Conservation (phyloP, 352 stramenopile genomes). For the Phytophthora boehmeriae region DNA sequence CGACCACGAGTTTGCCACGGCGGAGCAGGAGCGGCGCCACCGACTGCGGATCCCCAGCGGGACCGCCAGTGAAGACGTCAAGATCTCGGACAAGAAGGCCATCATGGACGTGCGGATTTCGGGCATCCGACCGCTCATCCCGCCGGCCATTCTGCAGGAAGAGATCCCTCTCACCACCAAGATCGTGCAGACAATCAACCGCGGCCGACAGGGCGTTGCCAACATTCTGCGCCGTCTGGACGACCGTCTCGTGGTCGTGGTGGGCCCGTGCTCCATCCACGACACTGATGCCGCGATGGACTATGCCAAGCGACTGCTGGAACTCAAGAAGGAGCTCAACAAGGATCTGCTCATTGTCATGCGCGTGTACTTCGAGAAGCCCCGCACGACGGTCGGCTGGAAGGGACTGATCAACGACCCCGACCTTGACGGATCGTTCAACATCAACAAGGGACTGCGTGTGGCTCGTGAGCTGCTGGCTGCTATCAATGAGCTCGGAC, state of each 20-base stretch:
- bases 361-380: conserved; percentile 93
- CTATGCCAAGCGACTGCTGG: conserved; percentile 78
- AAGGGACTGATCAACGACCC: conserved; percentile 93
- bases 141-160: conserved; percentile 83
- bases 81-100: conserved; percentile 84
- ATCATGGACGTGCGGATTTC: conserved; percentile 90
- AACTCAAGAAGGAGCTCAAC: conserved; percentile 72
- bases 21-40: conserved; percentile 34
- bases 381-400: conserved; percentile 89
- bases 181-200: conserved; percentile 84
- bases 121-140: conserved; percentile 85
- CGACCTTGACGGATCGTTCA: conserved; percentile 89
- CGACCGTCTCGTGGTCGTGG: conserved; percentile 83
- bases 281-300: conserved; percentile 87
- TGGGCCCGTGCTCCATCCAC: conserved; percentile 91
- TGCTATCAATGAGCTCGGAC: conserved; percentile 86
- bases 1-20: conserved; percentile 10
- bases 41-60: conserved; percentile 70
- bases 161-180: conserved; percentile 83
- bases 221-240: conserved; percentile 84
- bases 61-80: conserved; percentile 76
- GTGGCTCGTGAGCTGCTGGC: conserved; percentile 83
- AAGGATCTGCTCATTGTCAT: conserved; percentile 90
- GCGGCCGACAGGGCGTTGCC: conserved; percentile 67
- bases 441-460: conserved; percentile 92